Base-by-base conservation (phyloP, 768 basidiomycete genomes). In the Boletus sp. region DNA sequence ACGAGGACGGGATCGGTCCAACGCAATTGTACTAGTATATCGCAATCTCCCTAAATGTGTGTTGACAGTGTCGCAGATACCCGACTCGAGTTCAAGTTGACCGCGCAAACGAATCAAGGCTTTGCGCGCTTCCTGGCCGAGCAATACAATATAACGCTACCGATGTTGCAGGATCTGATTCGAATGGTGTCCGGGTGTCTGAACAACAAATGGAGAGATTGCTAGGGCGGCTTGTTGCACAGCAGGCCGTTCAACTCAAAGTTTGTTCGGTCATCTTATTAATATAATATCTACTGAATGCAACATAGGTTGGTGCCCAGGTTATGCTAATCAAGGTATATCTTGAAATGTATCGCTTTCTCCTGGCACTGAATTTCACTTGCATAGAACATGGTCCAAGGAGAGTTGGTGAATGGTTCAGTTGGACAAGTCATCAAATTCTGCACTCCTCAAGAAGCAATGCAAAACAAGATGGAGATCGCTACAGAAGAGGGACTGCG, bases 301-400 rank as follows among this genome's bases (percentile, higher is more conserved):
- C 47, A 41, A 42, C 30, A 42, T 52, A 92, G 82, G 76, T 87
- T 50, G 87, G 87, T 12, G 90, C 92, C 4, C 94, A 96, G 68
- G 94, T 96, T 5, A 92, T 92, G 90, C 68, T 90, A 3, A 78
- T 89, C 61, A 89, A 89, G 77, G 87, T 84, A 56, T 8, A 47
- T 47, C n/a, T 40, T 28, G 7, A 33, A 46, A 9, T 36, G 3
- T n/a, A n/a, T 39, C 8, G 5, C 17, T 35, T 37, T 59, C 33
- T 37, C 28, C 11, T 36, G 11, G 17, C 6, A 50, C 33, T 56
- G 24, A 60, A 46, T 14, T 32, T 47, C 48, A 28, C 14, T 12
- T 18, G 7, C 45, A 24, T 60, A 90, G 87, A 90, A 90, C 61
- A 68, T 89, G 54, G 66, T 79, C 1, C 88, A 89, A 77, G 89